These are phyloP conservation scores for Poa annua DNA, from an alignment of 176 grass and related monocot genomes.

Conservation along the genomic window DNA sequence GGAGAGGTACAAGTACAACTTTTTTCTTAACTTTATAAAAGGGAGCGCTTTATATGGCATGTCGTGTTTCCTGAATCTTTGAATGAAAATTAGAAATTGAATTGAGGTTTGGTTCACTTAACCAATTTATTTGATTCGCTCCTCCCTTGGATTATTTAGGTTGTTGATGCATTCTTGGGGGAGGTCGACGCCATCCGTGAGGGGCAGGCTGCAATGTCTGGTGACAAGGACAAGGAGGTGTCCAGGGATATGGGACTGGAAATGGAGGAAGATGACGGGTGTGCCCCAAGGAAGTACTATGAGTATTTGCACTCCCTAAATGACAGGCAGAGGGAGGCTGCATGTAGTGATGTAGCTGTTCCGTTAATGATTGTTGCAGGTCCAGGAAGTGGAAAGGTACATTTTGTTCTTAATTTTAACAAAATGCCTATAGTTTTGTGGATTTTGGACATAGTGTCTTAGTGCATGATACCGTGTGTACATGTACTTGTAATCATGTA, in stretches of 20 bases:
- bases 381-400: conserved; percentile 93
- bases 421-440: background rate
- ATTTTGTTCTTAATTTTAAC: background rate
- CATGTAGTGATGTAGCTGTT: conserved; percentile 73
- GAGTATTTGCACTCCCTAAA: conserved; percentile 89
- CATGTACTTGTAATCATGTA: background rate
- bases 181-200: conserved; percentile 55
- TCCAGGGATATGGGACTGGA: conserved; percentile 18
- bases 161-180: conserved; percentile 58
- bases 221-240: conserved; percentile 43
- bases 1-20: conserved; percentile 43
- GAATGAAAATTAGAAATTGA: conserved; percentile 33
- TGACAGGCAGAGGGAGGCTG: conserved; percentile 75
- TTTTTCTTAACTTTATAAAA: conserved; percentile 19
- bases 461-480: background rate
- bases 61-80: background rate
- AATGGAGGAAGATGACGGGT: conserved; percentile 46
- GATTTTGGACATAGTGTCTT: conserved; percentile 13
- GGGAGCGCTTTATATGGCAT: background rate
- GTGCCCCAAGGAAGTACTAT: conserved; percentile 63
- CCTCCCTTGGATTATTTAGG: conserved; percentile 45
- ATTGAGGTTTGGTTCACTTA: conserved; percentile 25
- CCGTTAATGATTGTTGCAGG: conserved; percentile 89
- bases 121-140: conserved; percentile 23
- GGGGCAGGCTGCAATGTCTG: conserved; percentile 40